Conservation (phyloP, 2,329 filamentous ascomycete genomes). For the Neurospora sp. region DNA sequence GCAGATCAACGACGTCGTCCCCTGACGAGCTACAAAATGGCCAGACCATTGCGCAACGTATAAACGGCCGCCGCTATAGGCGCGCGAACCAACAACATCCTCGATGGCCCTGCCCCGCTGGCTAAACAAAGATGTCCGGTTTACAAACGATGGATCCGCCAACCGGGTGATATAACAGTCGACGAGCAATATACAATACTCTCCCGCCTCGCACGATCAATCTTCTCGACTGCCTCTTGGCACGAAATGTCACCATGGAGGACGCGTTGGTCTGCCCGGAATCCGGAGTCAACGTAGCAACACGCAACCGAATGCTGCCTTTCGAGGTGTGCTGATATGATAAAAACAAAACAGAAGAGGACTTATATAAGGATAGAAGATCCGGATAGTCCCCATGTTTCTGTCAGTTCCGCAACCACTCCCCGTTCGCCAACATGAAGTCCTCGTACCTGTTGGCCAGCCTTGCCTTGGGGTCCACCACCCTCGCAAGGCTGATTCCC, state of each 20-base stretch:
- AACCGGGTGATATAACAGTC: constrained; percentile 1
- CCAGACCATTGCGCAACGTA: neutral
- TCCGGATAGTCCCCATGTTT: neutral
- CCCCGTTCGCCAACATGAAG: constrained; percentile 5
- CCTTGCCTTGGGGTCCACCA: neutral
- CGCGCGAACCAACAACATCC: neutral
- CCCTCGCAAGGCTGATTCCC: neutral
- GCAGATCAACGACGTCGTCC: neutral
- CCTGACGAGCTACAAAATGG: neutral
- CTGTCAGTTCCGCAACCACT: neutral
- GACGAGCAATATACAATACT: constrained; percentile 1
- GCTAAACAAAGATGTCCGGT: constrained; percentile 1
- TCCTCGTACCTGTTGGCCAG: constrained; percentile 4
- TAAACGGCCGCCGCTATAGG: neutral
- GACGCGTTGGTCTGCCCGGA: neutral
- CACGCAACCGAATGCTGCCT: neutral
- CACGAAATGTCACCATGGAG: neutral
- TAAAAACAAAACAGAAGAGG: rapidly evolving
- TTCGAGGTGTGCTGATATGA: neutral
- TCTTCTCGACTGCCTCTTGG: neutral
- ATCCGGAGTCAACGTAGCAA: neutral
- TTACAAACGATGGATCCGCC: neutral
- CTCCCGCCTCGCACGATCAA: neutral
- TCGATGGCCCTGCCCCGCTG: neutral
- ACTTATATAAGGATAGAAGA: neutral